Percentiles rank a stretch among this genome's conserved stretches.
Conservation (phyloP, 306 rosid genomes). For the Elaeagnus macrophylla region DNA sequence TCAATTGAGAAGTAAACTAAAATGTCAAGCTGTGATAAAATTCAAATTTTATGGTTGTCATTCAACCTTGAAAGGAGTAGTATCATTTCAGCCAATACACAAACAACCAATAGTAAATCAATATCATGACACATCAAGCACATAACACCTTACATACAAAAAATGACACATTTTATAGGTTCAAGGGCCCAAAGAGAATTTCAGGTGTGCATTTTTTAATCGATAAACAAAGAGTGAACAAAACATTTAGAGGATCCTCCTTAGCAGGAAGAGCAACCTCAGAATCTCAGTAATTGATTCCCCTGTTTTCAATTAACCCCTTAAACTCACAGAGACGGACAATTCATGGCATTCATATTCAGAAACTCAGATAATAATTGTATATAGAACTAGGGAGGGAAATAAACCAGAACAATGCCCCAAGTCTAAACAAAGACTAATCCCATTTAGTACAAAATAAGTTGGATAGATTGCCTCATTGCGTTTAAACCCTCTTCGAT, state of each 20-base stretch:
- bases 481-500: no score
- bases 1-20: no score
- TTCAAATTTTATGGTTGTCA: not conserved
- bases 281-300: not conserved
- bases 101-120: not conserved
- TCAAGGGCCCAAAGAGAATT: not conserved
- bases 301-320: not conserved
- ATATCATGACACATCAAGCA: not conserved
- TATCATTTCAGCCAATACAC: not conserved
- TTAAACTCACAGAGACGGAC: no score
- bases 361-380: no score
- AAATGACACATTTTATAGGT: no score
- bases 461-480: no score
- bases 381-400: no score
- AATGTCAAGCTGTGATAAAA: no score
- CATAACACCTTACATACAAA: not conserved
- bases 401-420: no score
- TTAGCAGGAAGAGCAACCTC: not conserved
- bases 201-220: not conserved
- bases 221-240: not conserved
- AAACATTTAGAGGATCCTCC: not conserved
- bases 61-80: not conserved
- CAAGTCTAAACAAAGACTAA: no score
- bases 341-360: no score
- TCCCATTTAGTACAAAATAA: no score